Base-by-base conservation (phyloP, 1,284 basidiomycete genomes). In the Rhodotorula sp. region DNA sequence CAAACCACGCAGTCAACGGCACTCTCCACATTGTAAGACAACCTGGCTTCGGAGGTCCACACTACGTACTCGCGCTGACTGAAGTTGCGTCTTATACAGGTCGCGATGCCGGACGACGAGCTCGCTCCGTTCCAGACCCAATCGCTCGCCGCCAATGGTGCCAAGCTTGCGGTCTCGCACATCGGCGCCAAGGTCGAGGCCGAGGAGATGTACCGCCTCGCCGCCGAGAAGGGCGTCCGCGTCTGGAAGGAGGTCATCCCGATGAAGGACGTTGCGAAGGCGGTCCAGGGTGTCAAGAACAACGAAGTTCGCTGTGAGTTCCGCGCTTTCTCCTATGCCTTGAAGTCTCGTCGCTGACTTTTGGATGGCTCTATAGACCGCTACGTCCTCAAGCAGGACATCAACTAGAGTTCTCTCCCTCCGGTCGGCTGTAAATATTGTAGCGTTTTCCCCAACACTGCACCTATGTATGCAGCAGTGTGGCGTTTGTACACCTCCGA, bases 171-270 rank as follows among this genome's bases (percentile, higher is more conserved):
- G 38, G 84, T 83, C 28, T 83, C 81, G 57, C 83, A 86, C 80
- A 86, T 90, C 31, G 73, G 73, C 14, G 55, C 83, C 80, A 88
- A 87, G 82, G 84, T 84, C 71, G 88, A 90, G 78, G 85, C 83
- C 26, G 77, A 85, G 26, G 82, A 83, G 67, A 89, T 89, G 88
- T 81, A 88, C 52, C 78, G 86, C 71, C 82, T 88, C 23, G 87
- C 86, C 8, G 84, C 83, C 8, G 82, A 87, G 75, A 86, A 88
- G 79, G 80, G 81, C 21, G 81, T 87, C 67, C 64, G 79, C 75
- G 79, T 80, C 10, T 81, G 80, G 81, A 82, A 86, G 77, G 84
- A 86, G 78, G 79, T 66, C 50, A 26, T 59, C 55, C 55, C 64
- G 48, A 88, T 88, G 87, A 85, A 84, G 78, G 83, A 87, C 48